These are phyloP conservation scores for Alloteropsis angusta DNA, from an alignment of 202 grass and related monocot genomes.

Conservation along the genomic window DNA sequence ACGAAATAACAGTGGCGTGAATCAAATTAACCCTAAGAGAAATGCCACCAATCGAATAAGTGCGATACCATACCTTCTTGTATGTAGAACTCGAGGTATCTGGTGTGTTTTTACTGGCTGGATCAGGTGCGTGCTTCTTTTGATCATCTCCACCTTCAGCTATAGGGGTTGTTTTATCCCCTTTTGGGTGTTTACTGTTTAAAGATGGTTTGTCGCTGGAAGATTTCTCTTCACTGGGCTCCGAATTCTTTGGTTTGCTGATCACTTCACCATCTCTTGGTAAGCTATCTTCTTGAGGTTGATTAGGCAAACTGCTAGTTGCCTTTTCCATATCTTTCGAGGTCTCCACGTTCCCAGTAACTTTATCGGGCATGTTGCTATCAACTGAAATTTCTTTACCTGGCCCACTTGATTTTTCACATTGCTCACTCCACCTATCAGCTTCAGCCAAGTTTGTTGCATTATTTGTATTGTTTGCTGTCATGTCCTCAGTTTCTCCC, in stretches of 20 bases:
- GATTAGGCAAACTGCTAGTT: background rate
- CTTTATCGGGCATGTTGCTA: slow-evolving; percentile 15
- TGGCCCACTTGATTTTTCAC: slow-evolving; percentile 8
- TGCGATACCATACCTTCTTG: slow-evolving; percentile 98
- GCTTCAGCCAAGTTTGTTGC: slow-evolving; percentile 16
- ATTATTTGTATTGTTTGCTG: background rate
- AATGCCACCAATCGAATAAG: background rate
- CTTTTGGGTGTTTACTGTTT: slow-evolving; percentile 23
- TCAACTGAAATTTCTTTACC: slow-evolving; percentile 12
- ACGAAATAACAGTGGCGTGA: too few species aligned
- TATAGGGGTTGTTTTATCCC: slow-evolving; percentile 19
- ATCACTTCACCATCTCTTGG: slow-evolving; percentile 16
- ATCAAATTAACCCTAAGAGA: too few species aligned
- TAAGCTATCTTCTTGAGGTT: background rate
- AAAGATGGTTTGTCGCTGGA: background rate
- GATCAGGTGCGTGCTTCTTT: slow-evolving; percentile 28
- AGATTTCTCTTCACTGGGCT: slow-evolving; percentile 13
- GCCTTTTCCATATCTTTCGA: slow-evolving; percentile 2
- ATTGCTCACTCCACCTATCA: background rate
- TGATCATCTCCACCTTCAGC: slow-evolving; percentile 22
- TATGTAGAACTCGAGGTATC: slow-evolving; percentile 49
- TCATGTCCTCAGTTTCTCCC: background rate
- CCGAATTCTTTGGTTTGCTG: slow-evolving; percentile 3
- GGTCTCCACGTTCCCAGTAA: background rate
- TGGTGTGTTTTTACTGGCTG: slow-evolving; percentile 16